Conservation (phyloP, 176 grass and related monocot genomes). For the Hyparrhenia diplandra region DNA sequence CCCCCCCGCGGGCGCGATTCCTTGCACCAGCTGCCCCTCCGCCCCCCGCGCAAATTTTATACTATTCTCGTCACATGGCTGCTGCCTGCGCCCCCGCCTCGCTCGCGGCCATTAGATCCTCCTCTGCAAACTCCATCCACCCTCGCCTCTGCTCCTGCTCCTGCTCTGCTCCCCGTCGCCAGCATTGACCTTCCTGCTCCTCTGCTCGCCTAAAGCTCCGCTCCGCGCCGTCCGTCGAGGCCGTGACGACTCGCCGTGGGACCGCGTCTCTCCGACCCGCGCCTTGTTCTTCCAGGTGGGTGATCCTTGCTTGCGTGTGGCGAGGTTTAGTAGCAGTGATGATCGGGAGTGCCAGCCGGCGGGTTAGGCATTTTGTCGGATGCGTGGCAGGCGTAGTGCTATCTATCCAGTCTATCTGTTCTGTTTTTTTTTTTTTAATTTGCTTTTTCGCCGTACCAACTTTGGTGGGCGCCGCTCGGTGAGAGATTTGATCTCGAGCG, state of each 20-base stretch:
- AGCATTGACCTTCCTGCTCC: constrained; percentile 21
- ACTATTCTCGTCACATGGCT: constrained; percentile 66
- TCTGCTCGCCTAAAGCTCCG: background rate
- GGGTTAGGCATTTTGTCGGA: constrained; percentile 23
- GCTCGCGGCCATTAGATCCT: constrained; percentile 53
- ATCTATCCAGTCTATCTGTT: background rate
- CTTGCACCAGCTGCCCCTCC: constrained; percentile 45
- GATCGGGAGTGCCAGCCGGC: background rate
- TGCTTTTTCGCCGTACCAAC: background rate
- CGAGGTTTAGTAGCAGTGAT: background rate
- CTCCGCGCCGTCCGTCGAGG: background rate
- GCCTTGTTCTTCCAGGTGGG: background rate
- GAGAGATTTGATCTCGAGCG: constrained; percentile 6
- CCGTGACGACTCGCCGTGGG: background rate
- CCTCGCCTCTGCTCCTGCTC: background rate
- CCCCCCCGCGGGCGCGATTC: constrained; percentile 40
- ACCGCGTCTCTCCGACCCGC: background rate
- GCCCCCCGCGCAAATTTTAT: constrained; percentile 33
- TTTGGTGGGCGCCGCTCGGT: background rate
- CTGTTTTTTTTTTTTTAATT: background rate
- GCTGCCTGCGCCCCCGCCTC: too few relatives aligned
- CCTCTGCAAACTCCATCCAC: constrained; percentile 20
- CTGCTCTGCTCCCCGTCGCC: constrained; percentile 10
- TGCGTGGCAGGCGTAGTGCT: background rate
- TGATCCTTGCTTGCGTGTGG: background rate